Evolutionary conservation across 176 grass and related monocot species (phyloP).

Genomic region (Ensete ventricosum): DNA sequence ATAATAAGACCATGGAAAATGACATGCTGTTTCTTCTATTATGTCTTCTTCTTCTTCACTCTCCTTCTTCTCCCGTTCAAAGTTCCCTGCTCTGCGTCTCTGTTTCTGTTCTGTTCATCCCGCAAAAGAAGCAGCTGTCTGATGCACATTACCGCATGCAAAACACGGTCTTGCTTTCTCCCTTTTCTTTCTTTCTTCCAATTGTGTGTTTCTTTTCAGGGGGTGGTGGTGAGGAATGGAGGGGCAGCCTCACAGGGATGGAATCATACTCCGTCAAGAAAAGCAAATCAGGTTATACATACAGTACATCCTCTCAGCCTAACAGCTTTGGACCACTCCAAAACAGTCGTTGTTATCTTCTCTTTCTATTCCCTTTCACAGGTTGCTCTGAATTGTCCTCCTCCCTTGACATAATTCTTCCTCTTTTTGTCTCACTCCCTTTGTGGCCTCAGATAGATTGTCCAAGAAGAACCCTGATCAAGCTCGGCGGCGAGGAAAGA

Average conservation of each 20-base stretch:
- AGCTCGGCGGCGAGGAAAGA: conserved; percentile 66
- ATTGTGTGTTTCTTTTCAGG: conserved; percentile 30
- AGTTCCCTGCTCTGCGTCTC: conserved; percentile 29
- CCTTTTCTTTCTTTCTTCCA: conserved; percentile 9
- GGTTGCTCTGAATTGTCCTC: conserved; percentile 10
- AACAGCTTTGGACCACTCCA: conserved; percentile 12
- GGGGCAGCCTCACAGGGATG: conserved; percentile 65
- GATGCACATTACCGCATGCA: conserved; percentile 11
- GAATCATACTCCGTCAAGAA: conserved; percentile 76
- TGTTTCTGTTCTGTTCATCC: background rate
- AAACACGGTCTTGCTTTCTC: conserved; percentile 19
- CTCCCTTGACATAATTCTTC: conserved; percentile 5
- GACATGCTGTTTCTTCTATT: conserved; percentile 10
- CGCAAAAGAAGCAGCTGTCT: background rate
- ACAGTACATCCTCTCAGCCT: conserved; percentile 21
- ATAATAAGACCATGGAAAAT: background rate
- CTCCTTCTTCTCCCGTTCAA: conserved; percentile 6
- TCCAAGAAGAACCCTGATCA: conserved; percentile 50
- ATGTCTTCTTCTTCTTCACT: conserved; percentile 22
- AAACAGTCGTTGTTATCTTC: conserved; percentile 10
- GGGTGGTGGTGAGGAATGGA: conserved; percentile 65
- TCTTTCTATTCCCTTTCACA: background rate
- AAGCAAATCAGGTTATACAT: conserved; percentile 67
- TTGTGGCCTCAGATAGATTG: conserved; percentile 32
- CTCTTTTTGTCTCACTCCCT: conserved; percentile 12